phyloP scores from a whole-genome alignment of 2,329 filamentous ascomycete genomes.

The Sodiomyces alkalinus region DNA sequence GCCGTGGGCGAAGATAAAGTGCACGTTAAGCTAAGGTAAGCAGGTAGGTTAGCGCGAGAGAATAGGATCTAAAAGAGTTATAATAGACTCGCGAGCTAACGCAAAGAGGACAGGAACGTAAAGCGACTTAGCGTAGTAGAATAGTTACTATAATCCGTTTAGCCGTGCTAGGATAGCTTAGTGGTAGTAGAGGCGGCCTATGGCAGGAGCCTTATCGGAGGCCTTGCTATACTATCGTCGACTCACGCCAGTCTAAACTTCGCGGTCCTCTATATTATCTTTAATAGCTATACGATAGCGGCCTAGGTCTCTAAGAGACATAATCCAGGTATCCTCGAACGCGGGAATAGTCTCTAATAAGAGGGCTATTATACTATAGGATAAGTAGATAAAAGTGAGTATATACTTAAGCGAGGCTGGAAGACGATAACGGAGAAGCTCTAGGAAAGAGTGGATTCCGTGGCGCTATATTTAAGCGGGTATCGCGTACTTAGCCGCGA shows the following conservation, averaged over 20 bases:
- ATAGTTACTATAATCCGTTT: slow-evolving; percentile 55
- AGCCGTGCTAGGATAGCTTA: slow-evolving; percentile 64
- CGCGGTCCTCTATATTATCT: slow-evolving; percentile 59
- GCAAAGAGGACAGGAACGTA: slow-evolving; percentile 52
- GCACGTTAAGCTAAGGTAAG: slow-evolving; percentile 33
- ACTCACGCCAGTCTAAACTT: slow-evolving; percentile 70
- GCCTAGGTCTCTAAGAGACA: slow-evolving; percentile 76
- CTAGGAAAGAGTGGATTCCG: slow-evolving; percentile 75
- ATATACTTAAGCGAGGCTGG: slow-evolving; percentile 75
- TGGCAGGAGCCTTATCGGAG: slow-evolving; percentile 57
- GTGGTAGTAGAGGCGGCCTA: slow-evolving; percentile 77
- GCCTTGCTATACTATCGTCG: slow-evolving; percentile 75
- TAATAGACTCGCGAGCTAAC: slow-evolving; percentile 53
- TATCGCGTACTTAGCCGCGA: slow-evolving; percentile 79
- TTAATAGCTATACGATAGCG: slow-evolving; percentile 85
- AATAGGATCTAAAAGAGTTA: slow-evolving; percentile 51
- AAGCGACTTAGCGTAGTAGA: slow-evolving; percentile 56
- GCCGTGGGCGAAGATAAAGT: slow-evolving; percentile 49
- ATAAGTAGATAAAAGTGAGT: slow-evolving; percentile 77
- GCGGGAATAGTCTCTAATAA: slow-evolving; percentile 71
- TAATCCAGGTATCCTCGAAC: slow-evolving; percentile 85
- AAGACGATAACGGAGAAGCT: slow-evolving; percentile 57
- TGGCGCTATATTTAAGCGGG: slow-evolving; percentile 89
- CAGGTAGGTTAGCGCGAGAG: slow-evolving; percentile 21
- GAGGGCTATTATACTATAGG: slow-evolving; percentile 81